These are phyloP conservation scores for Yarrowia sp. DNA, from an alignment of 805 yeast species.

Conservation along the genomic window DNA sequence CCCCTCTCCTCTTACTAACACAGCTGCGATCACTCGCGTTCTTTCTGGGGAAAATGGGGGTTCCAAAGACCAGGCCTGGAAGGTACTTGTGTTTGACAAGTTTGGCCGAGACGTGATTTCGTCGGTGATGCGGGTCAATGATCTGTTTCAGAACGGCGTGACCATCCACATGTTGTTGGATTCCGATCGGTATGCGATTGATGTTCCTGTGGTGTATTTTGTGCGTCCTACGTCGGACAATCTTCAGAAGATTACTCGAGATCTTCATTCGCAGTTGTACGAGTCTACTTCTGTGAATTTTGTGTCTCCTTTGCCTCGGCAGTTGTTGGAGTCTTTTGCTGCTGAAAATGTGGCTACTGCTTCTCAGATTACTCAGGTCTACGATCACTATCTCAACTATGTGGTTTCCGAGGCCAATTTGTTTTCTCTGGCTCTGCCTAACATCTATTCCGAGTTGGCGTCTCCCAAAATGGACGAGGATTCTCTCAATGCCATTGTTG, in stretches of 20 bases:
- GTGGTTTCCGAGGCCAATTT: slow-evolving; percentile 89
- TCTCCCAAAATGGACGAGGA: slow-evolving; percentile 71
- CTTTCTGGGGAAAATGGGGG: slow-evolving; percentile 60
- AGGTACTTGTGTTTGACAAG: slow-evolving; percentile 77
- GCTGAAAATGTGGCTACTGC: slow-evolving; percentile 69
- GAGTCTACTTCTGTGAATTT: slow-evolving; percentile 81
- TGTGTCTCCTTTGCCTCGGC: slow-evolving; percentile 73
- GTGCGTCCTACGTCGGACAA: slow-evolving; percentile 83
- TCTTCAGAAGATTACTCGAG: slow-evolving; percentile 63
- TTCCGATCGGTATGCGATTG: slow-evolving; percentile 75
- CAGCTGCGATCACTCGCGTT: slow-evolving; percentile 68
- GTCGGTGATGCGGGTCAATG: slow-evolving; percentile 88
- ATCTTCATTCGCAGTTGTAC: slow-evolving; percentile 70
- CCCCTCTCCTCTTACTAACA: background rate
- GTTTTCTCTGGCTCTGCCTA: slow-evolving; percentile 68
- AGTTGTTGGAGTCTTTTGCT: slow-evolving; percentile 82
- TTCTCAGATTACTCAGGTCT: slow-evolving; percentile 76
- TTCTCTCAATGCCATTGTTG: slow-evolving; percentile 64
- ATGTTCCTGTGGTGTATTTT: slow-evolving; percentile 91
- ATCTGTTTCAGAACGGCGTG: slow-evolving; percentile 82
- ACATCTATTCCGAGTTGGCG: slow-evolving; percentile 66
- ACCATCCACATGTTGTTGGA: slow-evolving; percentile 80
- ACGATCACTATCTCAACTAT: slow-evolving; percentile 89
- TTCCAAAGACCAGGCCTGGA: slow-evolving; percentile 64
- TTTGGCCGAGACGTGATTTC: slow-evolving; percentile 83